These are phyloP conservation scores for Fusarium sp. DNA, from an alignment of 2,329 filamentous ascomycete genomes.

Conservation along the genomic window DNA sequence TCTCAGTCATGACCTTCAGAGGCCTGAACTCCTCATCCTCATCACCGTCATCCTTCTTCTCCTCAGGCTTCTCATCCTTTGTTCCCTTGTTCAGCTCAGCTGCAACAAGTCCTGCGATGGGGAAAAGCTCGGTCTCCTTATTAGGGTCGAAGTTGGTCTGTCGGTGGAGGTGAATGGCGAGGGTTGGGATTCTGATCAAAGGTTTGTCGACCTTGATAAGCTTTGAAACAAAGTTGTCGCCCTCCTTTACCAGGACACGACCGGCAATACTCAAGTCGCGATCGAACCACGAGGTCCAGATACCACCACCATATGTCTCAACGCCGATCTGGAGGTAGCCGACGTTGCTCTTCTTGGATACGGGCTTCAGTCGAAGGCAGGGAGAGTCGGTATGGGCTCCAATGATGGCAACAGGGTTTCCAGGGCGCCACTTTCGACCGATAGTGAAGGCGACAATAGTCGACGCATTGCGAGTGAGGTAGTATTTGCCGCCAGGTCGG, in stretches of 20 bases:
- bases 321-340: slow-evolving; percentile 96
- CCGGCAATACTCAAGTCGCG: slow-evolving; percentile 92
- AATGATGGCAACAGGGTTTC: slow-evolving; percentile 91
- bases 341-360: slow-evolving; percentile 86
- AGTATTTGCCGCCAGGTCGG: slow-evolving; percentile 92
- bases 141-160: slow-evolving; percentile 90
- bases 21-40: slow-evolving; percentile 73
- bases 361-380: slow-evolving; percentile 90
- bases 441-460: slow-evolving; percentile 94
- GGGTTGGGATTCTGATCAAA: slow-evolving; percentile 89
- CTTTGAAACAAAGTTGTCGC: slow-evolving; percentile 80
- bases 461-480: slow-evolving; percentile 91
- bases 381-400: slow-evolving; percentile 97
- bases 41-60: slow-evolving; percentile 52
- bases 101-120: slow-evolving; percentile 87
- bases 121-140: slow-evolving; percentile 96
- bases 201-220: slow-evolving; percentile 92
- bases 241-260: slow-evolving; percentile 82
- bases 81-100: slow-evolving; percentile 87
- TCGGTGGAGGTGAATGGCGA: slow-evolving; percentile 94
- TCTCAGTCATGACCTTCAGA: slow-evolving; percentile 79
- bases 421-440: slow-evolving; percentile 89
- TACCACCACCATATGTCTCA: slow-evolving; percentile 94
- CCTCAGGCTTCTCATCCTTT: slow-evolving; percentile 57
- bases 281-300: slow-evolving; percentile 99